Evolutionary conservation across 2,329 filamentous ascomycete genomes (phyloP).

Genomic region (Neobulgaria alba): DNA sequence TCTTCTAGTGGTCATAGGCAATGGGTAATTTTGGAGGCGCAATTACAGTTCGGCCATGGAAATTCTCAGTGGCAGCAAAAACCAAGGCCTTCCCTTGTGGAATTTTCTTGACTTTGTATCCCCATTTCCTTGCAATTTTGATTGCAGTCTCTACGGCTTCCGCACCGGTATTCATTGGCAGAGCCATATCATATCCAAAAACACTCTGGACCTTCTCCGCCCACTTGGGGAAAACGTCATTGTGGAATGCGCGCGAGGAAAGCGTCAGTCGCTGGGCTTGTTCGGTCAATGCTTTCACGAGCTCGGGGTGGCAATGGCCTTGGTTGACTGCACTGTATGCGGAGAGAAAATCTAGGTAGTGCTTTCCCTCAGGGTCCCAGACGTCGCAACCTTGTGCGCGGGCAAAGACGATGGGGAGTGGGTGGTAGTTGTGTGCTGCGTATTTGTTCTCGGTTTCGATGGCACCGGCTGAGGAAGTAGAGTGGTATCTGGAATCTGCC

Average conservation of each 20-base stretch:
- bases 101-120: slow-evolving; percentile 92
- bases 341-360: slow-evolving; percentile 96
- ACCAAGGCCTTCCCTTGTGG: slow-evolving; percentile 75
- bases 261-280: slow-evolving; percentile 86
- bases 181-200: slow-evolving; percentile 94
- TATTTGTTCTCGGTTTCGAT: slow-evolving; percentile 74
- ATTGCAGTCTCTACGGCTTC: slow-evolving; percentile 94
- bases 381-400: slow-evolving; percentile 78
- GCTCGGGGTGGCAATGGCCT: slow-evolving; percentile 93
- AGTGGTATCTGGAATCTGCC: slow-evolving; percentile 49
- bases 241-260: slow-evolving; percentile 93
- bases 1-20: neutral
- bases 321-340: slow-evolving; percentile 98
- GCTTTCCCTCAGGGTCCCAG: slow-evolving; percentile 92
- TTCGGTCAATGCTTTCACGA: slow-evolving; percentile 81
- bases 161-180: slow-evolving; percentile 97
- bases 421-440: slow-evolving; percentile 98
- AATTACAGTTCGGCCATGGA: slow-evolving; percentile 87
- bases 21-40: neutral
- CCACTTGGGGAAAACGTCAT: slow-evolving; percentile 95
- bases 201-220: slow-evolving; percentile 82
- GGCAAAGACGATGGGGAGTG: slow-evolving; percentile 87
- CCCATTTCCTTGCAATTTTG: slow-evolving; percentile 96
- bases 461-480: slow-evolving; percentile 68
- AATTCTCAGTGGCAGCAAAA: slow-evolving; percentile 83